Conservation (phyloP, 345 rosid species). For the Reutealis trisperma region DNA sequence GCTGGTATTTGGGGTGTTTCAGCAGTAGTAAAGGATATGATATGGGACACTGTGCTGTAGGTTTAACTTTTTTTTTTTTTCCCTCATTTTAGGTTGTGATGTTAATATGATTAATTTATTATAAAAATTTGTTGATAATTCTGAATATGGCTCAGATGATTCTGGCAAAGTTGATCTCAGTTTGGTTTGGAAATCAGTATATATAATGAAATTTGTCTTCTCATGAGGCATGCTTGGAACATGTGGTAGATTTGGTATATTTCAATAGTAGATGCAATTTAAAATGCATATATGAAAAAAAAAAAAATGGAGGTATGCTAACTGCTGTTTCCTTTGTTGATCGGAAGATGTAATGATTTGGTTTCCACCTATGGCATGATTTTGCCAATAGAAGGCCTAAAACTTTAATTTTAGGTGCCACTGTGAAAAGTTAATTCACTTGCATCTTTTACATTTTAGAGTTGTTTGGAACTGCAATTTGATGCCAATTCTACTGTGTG, state of each 20-base stretch:
- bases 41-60: neutral
- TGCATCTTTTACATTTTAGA: neutral
- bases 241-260: neutral
- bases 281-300: neutral
- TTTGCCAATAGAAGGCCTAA: neutral
- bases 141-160: neutral
- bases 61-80: neutral
- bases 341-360: neutral
- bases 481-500: neutral
- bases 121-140: neutral
- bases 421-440: neutral
- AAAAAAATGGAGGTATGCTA: neutral
- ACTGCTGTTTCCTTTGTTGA: neutral
- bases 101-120: neutral
- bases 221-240: neutral
- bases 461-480: neutral
- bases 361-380: neutral
- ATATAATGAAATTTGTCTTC: too few relatives aligned
- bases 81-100: neutral
- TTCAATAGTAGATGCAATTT: neutral
- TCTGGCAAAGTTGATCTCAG: neutral
- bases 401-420: neutral
- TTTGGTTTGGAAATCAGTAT: neutral
- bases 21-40: neutral
- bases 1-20: neutral